Conservation (phyloP, 495 filamentous ascomycete genomes). For the Tetracladium setigerum region DNA sequence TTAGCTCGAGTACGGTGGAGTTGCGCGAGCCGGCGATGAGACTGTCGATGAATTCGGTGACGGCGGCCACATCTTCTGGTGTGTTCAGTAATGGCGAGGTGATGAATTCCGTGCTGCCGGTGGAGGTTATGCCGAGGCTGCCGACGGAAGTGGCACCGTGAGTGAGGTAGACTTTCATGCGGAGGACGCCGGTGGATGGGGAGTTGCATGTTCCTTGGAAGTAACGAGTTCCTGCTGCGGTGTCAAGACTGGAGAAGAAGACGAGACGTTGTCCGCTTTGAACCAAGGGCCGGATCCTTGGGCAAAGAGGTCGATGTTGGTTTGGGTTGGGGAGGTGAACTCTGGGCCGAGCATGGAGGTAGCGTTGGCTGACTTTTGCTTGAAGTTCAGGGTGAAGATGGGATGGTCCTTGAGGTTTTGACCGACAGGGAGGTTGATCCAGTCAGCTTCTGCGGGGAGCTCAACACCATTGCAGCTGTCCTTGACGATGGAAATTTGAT, state of each 20-base stretch:
- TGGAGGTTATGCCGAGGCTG: slow-evolving; percentile 22
- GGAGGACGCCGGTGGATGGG: slow-evolving; percentile 18
- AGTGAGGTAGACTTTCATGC: slow-evolving; percentile 34
- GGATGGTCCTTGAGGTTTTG: slow-evolving; percentile 65
- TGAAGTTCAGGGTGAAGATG: slow-evolving; percentile 38
- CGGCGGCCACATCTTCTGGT: slow-evolving; percentile 12
- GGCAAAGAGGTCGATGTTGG: slow-evolving; percentile 22
- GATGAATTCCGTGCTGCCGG: slow-evolving; percentile 22
- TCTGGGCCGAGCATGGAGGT: slow-evolving; percentile 35
- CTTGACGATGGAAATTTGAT: slow-evolving; percentile 50
- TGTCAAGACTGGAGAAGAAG: slow-evolving; percentile 12
- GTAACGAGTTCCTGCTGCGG: slow-evolving; percentile 11
- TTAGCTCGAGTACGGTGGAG: neutral
- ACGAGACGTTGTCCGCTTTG: slow-evolving; percentile 16
- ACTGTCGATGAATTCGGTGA: slow-evolving; percentile 9
- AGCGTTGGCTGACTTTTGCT: slow-evolving; percentile 26
- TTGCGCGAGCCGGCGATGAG: slow-evolving; percentile 3
- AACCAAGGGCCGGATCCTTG: slow-evolving; percentile 11
- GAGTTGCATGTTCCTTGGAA: slow-evolving; percentile 18
- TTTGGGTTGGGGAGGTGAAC: slow-evolving; percentile 30
- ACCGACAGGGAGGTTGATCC: slow-evolving; percentile 68
- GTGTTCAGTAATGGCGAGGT: slow-evolving; percentile 23
- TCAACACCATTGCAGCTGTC: slow-evolving; percentile 38
- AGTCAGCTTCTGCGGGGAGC: slow-evolving; percentile 40
- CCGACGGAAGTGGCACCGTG: slow-evolving; percentile 33